These are phyloP conservation scores for Ephemerocybe angulata DNA, from an alignment of 768 basidiomycete genomes.

Conservation along the genomic window DNA sequence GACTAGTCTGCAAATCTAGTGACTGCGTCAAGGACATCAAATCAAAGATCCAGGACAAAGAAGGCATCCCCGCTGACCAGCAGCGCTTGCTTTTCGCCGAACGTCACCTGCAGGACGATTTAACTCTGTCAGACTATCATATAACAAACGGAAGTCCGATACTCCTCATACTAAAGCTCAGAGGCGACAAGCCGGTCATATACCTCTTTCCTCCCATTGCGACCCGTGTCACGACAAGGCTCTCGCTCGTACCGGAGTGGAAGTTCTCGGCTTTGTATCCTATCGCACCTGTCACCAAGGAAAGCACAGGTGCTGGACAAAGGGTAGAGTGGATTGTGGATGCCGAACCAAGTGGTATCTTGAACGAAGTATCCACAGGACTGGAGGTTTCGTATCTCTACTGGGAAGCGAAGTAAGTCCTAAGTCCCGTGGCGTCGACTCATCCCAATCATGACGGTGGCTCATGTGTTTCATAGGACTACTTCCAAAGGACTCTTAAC, in stretches of 20 bases:
- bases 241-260: constrained; percentile 32
- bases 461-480: neutral
- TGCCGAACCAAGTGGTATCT: constrained; percentile 23
- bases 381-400: constrained; percentile 33
- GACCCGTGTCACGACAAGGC: constrained; percentile 22
- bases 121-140: neutral
- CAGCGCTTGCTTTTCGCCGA: constrained; percentile 94
- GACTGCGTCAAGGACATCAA: constrained; percentile 21
- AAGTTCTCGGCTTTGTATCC: constrained; percentile 34
- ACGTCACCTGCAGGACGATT: constrained; percentile 81
- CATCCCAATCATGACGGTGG: too few relatives aligned
- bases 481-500: neutral
- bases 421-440: neutral
- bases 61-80: constrained; percentile 59
- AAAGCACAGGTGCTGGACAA: constrained; percentile 12
- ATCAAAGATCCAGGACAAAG: constrained; percentile 23
- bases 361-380: constrained; percentile 26
- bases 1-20: constrained; percentile 8
- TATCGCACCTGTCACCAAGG: constrained; percentile 21
- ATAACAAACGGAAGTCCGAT: neutral
- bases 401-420: constrained; percentile 36
- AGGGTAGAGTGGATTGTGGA: constrained; percentile 33
- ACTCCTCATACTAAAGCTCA: neutral
- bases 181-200: constrained; percentile 31
- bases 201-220: constrained; percentile 31